Evolutionary conservation across 192 early-diverging fungal species (phyloP).

Genomic region (Physocladia obscura): DNA sequence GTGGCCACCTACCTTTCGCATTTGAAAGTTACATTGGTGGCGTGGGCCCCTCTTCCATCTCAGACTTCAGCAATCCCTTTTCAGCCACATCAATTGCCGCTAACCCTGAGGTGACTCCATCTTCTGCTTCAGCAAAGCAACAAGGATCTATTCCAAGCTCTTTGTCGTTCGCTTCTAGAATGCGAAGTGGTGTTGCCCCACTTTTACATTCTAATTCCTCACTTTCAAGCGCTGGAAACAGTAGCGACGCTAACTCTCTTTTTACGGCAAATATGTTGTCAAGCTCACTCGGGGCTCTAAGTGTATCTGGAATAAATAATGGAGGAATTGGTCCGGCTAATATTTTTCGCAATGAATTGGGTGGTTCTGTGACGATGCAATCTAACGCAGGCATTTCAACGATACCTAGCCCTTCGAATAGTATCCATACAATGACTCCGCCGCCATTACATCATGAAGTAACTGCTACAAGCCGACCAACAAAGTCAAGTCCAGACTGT

Average conservation of each 20-base stretch:
- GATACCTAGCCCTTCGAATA: conserved; percentile 15
- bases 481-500: too few species aligned
- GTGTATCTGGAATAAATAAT: neutral
- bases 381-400: neutral
- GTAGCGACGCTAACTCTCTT: too few species aligned
- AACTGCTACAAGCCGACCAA: neutral
- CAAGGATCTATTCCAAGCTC: neutral
- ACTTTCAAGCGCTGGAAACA: neutral
- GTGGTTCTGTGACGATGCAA: too few species aligned
- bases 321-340: neutral
- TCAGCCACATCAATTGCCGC: too few species aligned
- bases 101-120: too few species aligned
- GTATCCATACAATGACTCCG: conserved; percentile 4
- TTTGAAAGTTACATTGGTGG: conserved; percentile 3
- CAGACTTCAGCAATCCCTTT: too few species aligned
- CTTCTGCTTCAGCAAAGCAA: neutral
- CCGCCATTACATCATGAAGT: conserved; percentile 22
- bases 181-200: too few species aligned
- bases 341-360: too few species aligned
- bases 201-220: neutral
- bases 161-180: conserved; percentile 6
- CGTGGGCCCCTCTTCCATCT: neutral
- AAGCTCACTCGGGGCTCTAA: conserved; percentile 12
- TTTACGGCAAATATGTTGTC: conserved; percentile 21
- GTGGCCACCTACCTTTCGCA: conserved; percentile 10